phyloP scores from a whole-genome alignment of 2,329 filamentous ascomycete genomes.

The Aspergillus floridensis region DNA sequence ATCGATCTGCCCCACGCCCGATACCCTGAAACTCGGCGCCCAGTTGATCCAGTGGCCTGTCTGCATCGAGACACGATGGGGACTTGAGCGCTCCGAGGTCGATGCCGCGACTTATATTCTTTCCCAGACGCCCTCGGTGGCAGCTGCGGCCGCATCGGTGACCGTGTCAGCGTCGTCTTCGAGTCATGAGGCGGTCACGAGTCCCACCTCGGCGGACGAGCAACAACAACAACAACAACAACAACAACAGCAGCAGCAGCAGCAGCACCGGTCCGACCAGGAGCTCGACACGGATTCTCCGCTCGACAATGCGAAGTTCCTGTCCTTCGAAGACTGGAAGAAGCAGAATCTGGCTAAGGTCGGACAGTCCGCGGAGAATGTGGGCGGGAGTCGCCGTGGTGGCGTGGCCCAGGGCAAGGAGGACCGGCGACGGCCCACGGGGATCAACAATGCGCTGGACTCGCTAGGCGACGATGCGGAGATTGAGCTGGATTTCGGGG shows the following conservation, averaged over 20 bases:
- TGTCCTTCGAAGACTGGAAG: conserved; percentile 99
- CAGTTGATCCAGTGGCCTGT: conserved; percentile 26
- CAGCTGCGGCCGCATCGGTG: background rate
- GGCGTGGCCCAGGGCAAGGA: conserved; percentile 43
- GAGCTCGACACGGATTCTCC: conserved; percentile 63
- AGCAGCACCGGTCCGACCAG: conserved; percentile 24
- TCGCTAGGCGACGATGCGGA: conserved; percentile 83
- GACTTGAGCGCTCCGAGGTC: background rate
- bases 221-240: background rate
- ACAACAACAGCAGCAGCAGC: background rate
- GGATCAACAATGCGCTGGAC: conserved; percentile 68
- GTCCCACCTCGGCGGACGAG: background rate
- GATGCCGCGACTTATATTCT: background rate
- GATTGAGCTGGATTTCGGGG: conserved; percentile 71
- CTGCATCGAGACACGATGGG: conserved; percentile 27
- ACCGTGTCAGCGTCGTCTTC: background rate
- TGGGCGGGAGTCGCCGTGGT: conserved; percentile 56
- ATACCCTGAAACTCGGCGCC: conserved; percentile 18
- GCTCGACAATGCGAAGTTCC: conserved; percentile 75
- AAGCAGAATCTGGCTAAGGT: conserved; percentile 83
- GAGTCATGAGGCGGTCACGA: background rate
- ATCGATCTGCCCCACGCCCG: conserved; percentile 20
- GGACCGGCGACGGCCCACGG: conserved; percentile 49
- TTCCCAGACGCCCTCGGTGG: background rate
- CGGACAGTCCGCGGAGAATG: conserved; percentile 72